Evolutionary conservation across 208 protist genomes (phyloP), one percentile per base, ranked within the genome.

Genomic region (Vickermania ingenoplastis): DNA sequence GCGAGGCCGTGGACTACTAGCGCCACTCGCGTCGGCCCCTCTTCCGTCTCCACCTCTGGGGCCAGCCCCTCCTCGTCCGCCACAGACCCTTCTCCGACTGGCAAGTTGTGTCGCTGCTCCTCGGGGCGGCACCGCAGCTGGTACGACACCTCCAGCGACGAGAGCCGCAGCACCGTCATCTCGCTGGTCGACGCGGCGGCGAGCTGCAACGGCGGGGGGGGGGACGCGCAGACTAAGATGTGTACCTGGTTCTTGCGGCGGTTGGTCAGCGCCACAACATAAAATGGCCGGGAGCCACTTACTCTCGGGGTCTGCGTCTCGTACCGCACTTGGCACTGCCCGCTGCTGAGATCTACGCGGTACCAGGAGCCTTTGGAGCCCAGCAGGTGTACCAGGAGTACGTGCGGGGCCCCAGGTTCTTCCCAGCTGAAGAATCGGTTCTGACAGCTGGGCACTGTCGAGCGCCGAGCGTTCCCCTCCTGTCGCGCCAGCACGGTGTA

Each of bases 361-460:
- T 85, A 92, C 81, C 81, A 92, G 5, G 57, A 62, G 0, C 69
- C 81, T 53, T 87, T 85, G 69, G 63, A 74, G 51, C 81, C 79
- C 5, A 74, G 57, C 21, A 89, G 56, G 59, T 89, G 81, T 26
- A 92, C 72, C 14, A 66, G 73, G 29, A 89, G 69, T 13, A 71
- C 57, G 64, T 81, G 81, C 56, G 73, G 71, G 49, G 66, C 65
- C 27, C 69, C 62, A 30, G 67, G 77, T 66, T 89, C 73, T 54
- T 92, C 85, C 85, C 81, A 89, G 30, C 86, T 63, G 57, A 87
- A 92, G 61, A 81, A 87, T 31, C 80, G 81, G 59, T 87, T 87
- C 31, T 89, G 81, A 7, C 77, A 68, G 0, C 79, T 63, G 21
- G 80, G 85, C 14, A 92, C 72, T 31, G 78, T 26, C 41, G 73